A percentile compares a stretch with the other conserved stretches of the same genome.
Conservation (phyloP, 345 rosid genomes). For the Gossypium australe region DNA sequence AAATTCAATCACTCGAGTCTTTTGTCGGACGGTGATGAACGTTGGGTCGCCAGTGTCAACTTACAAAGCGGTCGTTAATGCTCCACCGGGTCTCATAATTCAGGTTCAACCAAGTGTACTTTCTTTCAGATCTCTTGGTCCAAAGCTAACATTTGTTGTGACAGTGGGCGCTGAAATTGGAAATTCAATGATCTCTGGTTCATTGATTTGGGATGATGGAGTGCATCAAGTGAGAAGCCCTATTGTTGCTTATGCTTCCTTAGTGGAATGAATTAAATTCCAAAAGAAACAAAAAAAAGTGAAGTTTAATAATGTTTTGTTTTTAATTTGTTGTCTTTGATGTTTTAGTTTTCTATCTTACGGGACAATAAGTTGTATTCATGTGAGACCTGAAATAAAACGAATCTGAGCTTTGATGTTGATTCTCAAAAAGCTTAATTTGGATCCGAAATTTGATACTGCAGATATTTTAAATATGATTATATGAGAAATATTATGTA, state of each 20-base stretch:
- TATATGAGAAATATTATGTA: too few species aligned
- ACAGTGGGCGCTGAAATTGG: conserved; percentile 18
- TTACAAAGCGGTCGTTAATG: conserved; percentile 19
- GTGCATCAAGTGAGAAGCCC: conserved; percentile 39
- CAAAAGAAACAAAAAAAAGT: neutral
- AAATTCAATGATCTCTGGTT: conserved; percentile 17
- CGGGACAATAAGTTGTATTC: neutral
- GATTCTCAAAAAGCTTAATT: too few species aligned
- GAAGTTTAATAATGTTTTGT: neutral
- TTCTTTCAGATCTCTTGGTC: conserved; percentile 19
- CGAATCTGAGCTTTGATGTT: neutral
- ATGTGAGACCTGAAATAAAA: neutral
- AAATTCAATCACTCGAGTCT: conserved; percentile 4
- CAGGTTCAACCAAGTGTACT: conserved; percentile 25
- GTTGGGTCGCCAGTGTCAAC: conserved; percentile 30
- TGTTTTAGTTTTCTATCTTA: neutral
- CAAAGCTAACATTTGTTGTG: conserved; percentile 25
- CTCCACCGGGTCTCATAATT: conserved; percentile 20
- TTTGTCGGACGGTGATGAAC: conserved; percentile 34
- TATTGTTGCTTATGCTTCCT: conserved; percentile 18
- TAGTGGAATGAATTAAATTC: neutral
- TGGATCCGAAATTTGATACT: too few species aligned
- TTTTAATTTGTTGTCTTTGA: neutral
- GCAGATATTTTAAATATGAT: too few species aligned
- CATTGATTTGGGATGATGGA: conserved; percentile 38